Percentiles rank a stretch among this genome's conserved stretches.
Conservation (phyloP, 495 filamentous ascomycete genomes). For the Rhypophila decipiens region DNA sequence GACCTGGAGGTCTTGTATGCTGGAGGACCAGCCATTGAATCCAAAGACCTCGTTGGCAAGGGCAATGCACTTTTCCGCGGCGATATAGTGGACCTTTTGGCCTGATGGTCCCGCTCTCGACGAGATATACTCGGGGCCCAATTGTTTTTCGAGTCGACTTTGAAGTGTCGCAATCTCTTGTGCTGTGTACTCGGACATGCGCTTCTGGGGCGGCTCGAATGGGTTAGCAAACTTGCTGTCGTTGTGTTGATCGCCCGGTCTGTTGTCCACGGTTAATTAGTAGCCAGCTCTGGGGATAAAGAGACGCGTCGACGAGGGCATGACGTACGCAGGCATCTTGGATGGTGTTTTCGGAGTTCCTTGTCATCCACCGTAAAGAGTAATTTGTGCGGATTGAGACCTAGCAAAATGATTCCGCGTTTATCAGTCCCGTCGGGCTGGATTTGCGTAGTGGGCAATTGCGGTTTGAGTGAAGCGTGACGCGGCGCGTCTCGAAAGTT, state of each 20-base stretch:
- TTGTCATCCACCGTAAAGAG: no score
- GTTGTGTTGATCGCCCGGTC: constrained; percentile 82
- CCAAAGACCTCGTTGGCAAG: constrained; percentile 98
- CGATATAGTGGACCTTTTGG: constrained; percentile 82
- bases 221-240: constrained; percentile 56
- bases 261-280: constrained; percentile 31
- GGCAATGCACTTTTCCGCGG: constrained; percentile 88
- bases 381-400: no score
- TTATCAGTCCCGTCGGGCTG: no score
- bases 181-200: constrained; percentile 76
- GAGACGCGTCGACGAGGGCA: no score
- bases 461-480: neutral
- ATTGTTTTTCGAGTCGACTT: constrained; percentile 76
- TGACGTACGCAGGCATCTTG: constrained; percentile 43
- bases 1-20: constrained; percentile 80
- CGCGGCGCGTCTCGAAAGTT: neutral
- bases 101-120: constrained; percentile 72
- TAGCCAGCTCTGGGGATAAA: neutral
- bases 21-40: constrained; percentile 96
- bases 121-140: constrained; percentile 96
- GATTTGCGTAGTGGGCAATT: no score
- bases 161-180: constrained; percentile 84
- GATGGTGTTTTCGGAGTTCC: no score
- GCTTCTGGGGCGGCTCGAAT: constrained; percentile 63
- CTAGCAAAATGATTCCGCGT: no score